These are phyloP conservation scores for Trifolium subterraneum DNA, from an alignment of 306 rosid species.

Conservation along the genomic window DNA sequence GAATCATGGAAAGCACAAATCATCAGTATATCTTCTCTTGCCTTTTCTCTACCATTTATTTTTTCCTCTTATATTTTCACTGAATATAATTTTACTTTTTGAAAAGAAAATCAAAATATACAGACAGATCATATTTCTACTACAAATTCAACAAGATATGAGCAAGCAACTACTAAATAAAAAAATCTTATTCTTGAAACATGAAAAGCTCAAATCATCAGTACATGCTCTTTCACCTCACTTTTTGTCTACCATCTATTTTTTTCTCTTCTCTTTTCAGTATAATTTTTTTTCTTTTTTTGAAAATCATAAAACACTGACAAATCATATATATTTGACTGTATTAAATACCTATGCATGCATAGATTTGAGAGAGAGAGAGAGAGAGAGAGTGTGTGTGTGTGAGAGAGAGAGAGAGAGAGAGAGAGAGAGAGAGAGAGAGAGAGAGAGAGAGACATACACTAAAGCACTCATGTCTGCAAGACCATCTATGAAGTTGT, in stretches of 20 bases:
- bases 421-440: slow-evolving; percentile 52
- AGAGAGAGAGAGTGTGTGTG: slow-evolving; percentile 37
- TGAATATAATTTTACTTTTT: neutral
- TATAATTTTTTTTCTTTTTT: neutral
- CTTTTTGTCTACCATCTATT: slow-evolving; percentile 3
- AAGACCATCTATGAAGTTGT: slow-evolving; percentile 94
- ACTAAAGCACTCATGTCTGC: slow-evolving; percentile 97
- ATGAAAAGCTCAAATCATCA: slow-evolving; percentile 1
- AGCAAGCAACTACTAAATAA: neutral
- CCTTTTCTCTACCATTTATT: neutral
- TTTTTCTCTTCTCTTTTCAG: neutral
- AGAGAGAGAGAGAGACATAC: slow-evolving; percentile 57
- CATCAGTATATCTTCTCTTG: slow-evolving; percentile 1
- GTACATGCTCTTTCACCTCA: slow-evolving; percentile 1
- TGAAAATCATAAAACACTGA: slow-evolving; percentile 12
- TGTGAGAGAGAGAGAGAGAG: slow-evolving; percentile 58
- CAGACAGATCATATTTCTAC: neutral
- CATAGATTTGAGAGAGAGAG: slow-evolving; percentile 32
- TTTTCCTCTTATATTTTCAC: neutral
- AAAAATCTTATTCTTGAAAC: neutral
- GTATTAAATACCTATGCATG: slow-evolving; percentile 18
- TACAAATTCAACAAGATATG: neutral
- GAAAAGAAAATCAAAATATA: neutral
- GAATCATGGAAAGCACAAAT: neutral
- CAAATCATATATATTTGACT: slow-evolving; percentile 2